phyloP scores from a whole-genome alignment of 2,329 filamentous ascomycete genomes.

The Hymenotorrendiella dingleyae region DNA sequence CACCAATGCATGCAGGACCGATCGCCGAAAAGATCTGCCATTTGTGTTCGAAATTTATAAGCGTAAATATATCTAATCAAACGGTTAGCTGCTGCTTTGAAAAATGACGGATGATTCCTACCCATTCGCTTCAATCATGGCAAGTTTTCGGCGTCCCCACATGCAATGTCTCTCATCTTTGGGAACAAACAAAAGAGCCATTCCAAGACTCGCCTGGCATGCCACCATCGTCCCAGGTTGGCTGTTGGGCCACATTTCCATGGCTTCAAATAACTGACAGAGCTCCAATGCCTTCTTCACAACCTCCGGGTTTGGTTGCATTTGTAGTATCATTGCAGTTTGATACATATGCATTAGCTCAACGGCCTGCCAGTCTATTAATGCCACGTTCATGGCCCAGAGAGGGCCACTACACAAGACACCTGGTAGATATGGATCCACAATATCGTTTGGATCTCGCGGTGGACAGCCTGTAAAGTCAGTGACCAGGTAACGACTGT shows the following conservation, averaged over 20 bases:
- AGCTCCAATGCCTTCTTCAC: slow-evolving; percentile 59
- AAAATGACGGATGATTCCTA: slow-evolving; percentile 34
- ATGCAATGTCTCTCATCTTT: slow-evolving; percentile 64
- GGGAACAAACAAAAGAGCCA: slow-evolving; percentile 75
- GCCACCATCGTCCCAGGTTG: slow-evolving; percentile 66
- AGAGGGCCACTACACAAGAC: slow-evolving; percentile 64
- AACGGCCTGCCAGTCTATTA: slow-evolving; percentile 72
- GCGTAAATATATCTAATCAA: slow-evolving; percentile 75
- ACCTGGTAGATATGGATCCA: slow-evolving; percentile 66
- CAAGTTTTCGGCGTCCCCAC: slow-evolving; percentile 78
- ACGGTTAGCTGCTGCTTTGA: slow-evolving; percentile 6
- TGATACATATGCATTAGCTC: slow-evolving; percentile 78
- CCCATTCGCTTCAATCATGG: slow-evolving; percentile 72
- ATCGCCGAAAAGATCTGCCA: slow-evolving; percentile 71
- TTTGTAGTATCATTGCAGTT: slow-evolving; percentile 49
- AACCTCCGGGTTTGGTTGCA: slow-evolving; percentile 46
- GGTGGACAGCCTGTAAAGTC: slow-evolving; percentile 52
- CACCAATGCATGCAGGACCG: slow-evolving; percentile 75
- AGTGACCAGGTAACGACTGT: slow-evolving; percentile 56
- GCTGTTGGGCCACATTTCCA: slow-evolving; percentile 65
- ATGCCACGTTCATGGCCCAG: slow-evolving; percentile 68
- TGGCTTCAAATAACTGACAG: slow-evolving; percentile 73
- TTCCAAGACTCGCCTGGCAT: slow-evolving; percentile 69
- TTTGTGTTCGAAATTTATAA: slow-evolving; percentile 62
- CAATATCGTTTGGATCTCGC: slow-evolving; percentile 57